phyloP scores from a whole-genome alignment of 1,139 yeast genomes.

The Saccharomyces hybrid region DNA sequence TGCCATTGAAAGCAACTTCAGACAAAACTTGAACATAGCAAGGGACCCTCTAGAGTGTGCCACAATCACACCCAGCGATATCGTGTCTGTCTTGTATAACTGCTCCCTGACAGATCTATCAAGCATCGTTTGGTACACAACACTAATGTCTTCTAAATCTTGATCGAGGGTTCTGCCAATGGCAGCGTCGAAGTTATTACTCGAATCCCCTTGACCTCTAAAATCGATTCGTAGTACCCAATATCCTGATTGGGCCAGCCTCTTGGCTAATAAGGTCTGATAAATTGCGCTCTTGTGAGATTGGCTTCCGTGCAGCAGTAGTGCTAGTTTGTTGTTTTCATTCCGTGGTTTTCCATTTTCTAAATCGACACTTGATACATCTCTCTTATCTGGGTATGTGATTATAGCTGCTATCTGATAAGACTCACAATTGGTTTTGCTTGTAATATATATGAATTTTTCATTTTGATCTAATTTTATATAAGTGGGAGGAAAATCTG shows the following conservation, averaged over 20 bases:
- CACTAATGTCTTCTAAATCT: constrained; percentile 63
- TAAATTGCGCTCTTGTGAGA: constrained; percentile 80
- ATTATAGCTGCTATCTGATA: constrained; percentile 33
- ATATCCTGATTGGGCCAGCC: constrained; percentile 54
- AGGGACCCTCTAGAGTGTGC: constrained; percentile 78
- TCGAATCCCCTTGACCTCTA: constrained; percentile 76
- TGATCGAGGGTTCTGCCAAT: constrained; percentile 51
- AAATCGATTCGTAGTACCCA: constrained; percentile 73
- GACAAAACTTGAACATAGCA: constrained; percentile 61
- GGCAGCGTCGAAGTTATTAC: constrained; percentile 39
- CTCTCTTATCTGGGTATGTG: constrained; percentile 24
- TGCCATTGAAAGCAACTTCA: constrained; percentile 27
- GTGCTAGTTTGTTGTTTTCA: constrained; percentile 32
- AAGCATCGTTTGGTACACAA: constrained; percentile 25
- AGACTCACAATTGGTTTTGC: constrained; percentile 16
- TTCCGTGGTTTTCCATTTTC: not conserved
- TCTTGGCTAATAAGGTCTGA: constrained; percentile 55
- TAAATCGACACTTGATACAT: not conserved
- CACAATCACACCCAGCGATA: constrained; percentile 49
- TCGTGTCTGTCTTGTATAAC: constrained; percentile 35
- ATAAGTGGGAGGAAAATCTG: constrained; percentile 8
- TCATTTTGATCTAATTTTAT: constrained; percentile 14
- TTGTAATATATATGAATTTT: constrained; percentile 18
- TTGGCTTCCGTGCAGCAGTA: constrained; percentile 67
- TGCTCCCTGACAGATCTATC: constrained; percentile 29